Conservation (phyloP, 805 yeast genomes). For the Naumovozyma dairenensis region DNA sequence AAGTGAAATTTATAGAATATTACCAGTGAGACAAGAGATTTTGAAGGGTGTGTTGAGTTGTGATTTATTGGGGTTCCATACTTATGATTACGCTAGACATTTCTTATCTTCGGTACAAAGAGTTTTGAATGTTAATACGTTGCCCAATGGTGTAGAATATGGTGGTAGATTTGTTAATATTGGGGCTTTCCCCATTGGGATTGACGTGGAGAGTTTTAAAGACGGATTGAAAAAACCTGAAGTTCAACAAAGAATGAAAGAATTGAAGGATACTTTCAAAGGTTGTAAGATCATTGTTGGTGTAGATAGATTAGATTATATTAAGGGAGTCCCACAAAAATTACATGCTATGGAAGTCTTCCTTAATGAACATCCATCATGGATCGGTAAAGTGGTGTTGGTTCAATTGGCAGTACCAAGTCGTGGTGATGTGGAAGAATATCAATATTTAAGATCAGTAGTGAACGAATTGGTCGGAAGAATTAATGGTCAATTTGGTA, state of each 20-base stretch:
- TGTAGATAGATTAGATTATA: conserved; percentile 91
- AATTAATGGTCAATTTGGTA: conserved; percentile 92
- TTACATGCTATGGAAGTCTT: conserved; percentile 93
- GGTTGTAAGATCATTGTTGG: conserved; percentile 87
- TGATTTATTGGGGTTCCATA: conserved; percentile 93
- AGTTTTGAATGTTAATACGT: conserved; percentile 68
- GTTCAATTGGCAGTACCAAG: conserved; percentile 98
- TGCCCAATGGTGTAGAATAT: conserved; percentile 84
- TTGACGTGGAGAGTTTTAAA: conserved; percentile 84
- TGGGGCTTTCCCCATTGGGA: conserved; percentile 98
- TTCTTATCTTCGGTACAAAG: conserved; percentile 83
- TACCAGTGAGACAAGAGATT: conserved; percentile 92
- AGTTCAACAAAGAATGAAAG: conserved; percentile 57
- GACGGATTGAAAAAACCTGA: conserved; percentile 58
- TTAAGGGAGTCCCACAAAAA: conserved; percentile 97
- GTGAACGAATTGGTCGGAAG: conserved; percentile 96
- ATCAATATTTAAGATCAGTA: conserved; percentile 83
- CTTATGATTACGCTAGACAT: conserved; percentile 97
- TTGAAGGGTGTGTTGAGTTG: conserved; percentile 86
- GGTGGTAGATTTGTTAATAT: conserved; percentile 69
- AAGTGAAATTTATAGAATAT: conserved; percentile 86
- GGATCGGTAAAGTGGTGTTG: conserved; percentile 93
- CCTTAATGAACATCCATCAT: conserved; percentile 86
- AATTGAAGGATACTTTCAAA: conserved; percentile 54
- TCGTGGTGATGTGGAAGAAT: conserved; percentile 96